A percentile compares a stretch with the other conserved stretches of the same genome.
Conservation (phyloP, 2,329 filamentous ascomycete genomes). For the Pseudopyricularia javanii region DNA sequence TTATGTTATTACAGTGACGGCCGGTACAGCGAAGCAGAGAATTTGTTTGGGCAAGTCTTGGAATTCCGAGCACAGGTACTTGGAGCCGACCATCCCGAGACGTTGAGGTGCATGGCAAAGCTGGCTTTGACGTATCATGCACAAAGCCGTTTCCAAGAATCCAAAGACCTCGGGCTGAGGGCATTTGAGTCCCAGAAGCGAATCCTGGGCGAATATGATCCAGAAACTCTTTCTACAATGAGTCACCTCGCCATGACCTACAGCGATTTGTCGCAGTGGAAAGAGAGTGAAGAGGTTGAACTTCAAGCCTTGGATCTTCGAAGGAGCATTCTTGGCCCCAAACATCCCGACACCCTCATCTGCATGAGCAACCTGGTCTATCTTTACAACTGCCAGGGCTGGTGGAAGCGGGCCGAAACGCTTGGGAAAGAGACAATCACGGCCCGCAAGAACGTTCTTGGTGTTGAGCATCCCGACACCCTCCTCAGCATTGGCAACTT, state of each 20-base stretch:
- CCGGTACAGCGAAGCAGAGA: not conserved
- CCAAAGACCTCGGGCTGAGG: not conserved
- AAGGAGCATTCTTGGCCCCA: not conserved
- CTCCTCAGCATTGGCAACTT: conserved; percentile 3
- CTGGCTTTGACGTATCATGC: not conserved
- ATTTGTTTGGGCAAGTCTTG: not conserved
- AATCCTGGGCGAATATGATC: no score
- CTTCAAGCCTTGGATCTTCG: not conserved
- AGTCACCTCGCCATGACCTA: not conserved
- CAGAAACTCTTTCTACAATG: not conserved
- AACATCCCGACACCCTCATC: conserved; percentile 3
- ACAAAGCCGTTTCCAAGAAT: not conserved
- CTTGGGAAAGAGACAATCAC: not conserved
- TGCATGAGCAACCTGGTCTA: conserved; percentile 3
- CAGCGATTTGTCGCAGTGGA: not conserved
- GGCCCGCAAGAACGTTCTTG: not conserved
- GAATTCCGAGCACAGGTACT: not conserved
- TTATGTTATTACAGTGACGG: not conserved
- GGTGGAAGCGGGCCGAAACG: not conserved
- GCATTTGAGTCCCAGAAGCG: not conserved
- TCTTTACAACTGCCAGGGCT: not conserved
- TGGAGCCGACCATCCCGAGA: conserved; percentile 4
- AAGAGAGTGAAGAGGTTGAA: not conserved
- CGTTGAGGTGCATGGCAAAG: conserved; percentile 2
- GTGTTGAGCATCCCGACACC: conserved; percentile 4